Conservation (phyloP, 139 green algal species). For the Volvox reticuliferus region DNA sequence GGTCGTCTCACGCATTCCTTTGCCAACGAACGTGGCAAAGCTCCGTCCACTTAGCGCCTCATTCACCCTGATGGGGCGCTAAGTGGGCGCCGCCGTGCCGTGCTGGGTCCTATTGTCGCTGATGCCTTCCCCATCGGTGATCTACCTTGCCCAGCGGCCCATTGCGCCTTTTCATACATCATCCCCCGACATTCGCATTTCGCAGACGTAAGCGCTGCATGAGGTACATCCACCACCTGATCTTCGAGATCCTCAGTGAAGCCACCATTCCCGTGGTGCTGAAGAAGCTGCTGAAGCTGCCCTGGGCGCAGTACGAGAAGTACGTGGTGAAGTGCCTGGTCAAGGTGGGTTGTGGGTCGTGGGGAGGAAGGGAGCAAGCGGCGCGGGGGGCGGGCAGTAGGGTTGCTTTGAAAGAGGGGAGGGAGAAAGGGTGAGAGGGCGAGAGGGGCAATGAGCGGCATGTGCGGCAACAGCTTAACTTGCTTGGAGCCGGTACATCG, state of each 20-base stretch:
- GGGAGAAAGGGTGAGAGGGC: too few species aligned
- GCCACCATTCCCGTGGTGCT: conserved; percentile 74
- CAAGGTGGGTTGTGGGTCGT: conserved; percentile 56
- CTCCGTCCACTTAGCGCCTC: too few species aligned
- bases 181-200: too few species aligned
- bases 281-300: conserved; percentile 89
- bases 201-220: conserved; percentile 66
- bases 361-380: neutral
- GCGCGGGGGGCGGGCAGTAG: neutral
- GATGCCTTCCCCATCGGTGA: neutral
- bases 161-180: neutral
- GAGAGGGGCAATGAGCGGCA: too few species aligned
- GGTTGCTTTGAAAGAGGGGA: too few species aligned
- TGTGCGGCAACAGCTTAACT: too few species aligned
- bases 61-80: too few species aligned
- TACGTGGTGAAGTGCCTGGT: conserved; percentile 92
- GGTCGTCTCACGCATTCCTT: too few species aligned
- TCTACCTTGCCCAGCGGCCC: neutral
- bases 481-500: too few species aligned
- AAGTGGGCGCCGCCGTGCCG: too few species aligned
- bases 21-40: too few species aligned
- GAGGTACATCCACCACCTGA: conserved; percentile 94
- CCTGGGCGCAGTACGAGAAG: conserved; percentile 81
- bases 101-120: too few species aligned
- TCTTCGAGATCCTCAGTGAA: conserved; percentile 80